A percentile compares a stretch with the other conserved stretches of the same genome.
phyloP scores from a whole-genome alignment of 2,329 filamentous ascomycete genomes.

The Catunica adiposa region DNA sequence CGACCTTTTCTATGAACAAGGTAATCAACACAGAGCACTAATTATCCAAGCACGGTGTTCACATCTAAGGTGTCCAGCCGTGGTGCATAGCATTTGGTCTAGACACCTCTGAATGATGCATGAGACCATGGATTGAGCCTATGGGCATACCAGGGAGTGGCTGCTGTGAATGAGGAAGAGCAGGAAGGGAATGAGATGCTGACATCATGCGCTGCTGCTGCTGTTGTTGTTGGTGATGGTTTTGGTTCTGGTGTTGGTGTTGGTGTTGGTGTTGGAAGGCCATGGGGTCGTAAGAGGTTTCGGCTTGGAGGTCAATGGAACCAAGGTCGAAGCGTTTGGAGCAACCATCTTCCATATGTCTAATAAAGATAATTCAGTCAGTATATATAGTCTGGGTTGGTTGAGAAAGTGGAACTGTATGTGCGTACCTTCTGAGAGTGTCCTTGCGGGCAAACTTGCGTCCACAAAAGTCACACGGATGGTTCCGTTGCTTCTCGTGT shows the following conservation, averaged over 20 bases:
- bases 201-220: constrained; percentile 9
- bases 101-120: constrained; percentile 1
- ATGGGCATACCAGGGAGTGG: constrained; percentile 5
- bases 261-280: constrained; percentile 7
- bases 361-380: constrained; percentile 20
- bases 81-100: constrained; percentile 3
- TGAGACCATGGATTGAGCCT: constrained; percentile 5
- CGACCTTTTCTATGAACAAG: too few species aligned
- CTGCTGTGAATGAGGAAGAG: constrained; percentile 4
- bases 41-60: too few species aligned
- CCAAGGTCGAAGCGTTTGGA: constrained; percentile 47
- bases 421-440: constrained; percentile 55
- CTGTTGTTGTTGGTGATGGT: too few species aligned
- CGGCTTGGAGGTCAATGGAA: constrained; percentile 29
- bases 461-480: constrained; percentile 54
- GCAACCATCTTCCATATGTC: constrained; percentile 64
- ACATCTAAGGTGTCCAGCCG: constrained; percentile 4
- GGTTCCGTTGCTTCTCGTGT: constrained; percentile 56
- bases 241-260: too few species aligned
- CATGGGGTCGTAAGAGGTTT: constrained; percentile 19
- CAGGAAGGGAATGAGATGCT: background rate
- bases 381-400: background rate
- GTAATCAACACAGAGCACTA: too few species aligned
- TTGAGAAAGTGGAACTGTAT: background rate
- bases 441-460: constrained; percentile 65